Base-by-base conservation (phyloP, 2,329 filamentous ascomycete genomes). In the Remersonia thermophila region DNA sequence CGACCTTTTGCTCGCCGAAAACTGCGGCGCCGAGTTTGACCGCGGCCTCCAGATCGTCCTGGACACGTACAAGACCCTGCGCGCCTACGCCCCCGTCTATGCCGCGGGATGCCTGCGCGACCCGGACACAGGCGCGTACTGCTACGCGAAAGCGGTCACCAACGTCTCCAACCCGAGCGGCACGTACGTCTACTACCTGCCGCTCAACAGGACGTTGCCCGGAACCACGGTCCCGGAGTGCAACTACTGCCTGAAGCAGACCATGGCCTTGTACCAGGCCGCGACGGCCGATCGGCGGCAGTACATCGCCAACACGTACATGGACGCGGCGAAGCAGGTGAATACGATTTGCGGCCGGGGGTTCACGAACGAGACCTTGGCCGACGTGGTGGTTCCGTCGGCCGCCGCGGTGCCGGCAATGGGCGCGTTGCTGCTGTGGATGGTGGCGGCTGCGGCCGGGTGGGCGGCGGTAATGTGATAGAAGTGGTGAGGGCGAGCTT, bases 181-280 rank as follows among this genome's bases (percentile, higher is more conserved):
- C 54, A 71, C 75, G 25, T 89, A 87, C 52, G 69, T 91, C 26
- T 98, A 95, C 61, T 89, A 81, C 51, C 65, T 96, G 3, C 83
- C 87, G 0, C 69, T 93, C 37, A 91, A 91, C 40, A 69, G 77
- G 28, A 58, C 66, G 1, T 62, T 95, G 10, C 83, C 83, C 0
- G 66, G 64, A 11, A 70, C 70, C 15, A 73, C 77, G 17, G 65
- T 67, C n/a, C 83, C 86, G 1, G 74, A 70, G 1, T 98, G 91
- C 62, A 78, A 73, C 48, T 61, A 62, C 28, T 96, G 91, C 55
- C 66, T 91, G 30, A 67, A 78, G 51, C 66, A 83, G 42, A 89
- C 83, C 4, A 93, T 96, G 85, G 67, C 68, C 17, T 71, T 93
- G 13, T 95, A 82, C 57, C 76, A 81, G 36, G 59, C 71, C 1